Evolutionary conservation across 2,329 filamentous ascomycete species (phyloP), one percentile per base, ranked within the genome.

Genomic region (Alternaria arborescens): DNA sequence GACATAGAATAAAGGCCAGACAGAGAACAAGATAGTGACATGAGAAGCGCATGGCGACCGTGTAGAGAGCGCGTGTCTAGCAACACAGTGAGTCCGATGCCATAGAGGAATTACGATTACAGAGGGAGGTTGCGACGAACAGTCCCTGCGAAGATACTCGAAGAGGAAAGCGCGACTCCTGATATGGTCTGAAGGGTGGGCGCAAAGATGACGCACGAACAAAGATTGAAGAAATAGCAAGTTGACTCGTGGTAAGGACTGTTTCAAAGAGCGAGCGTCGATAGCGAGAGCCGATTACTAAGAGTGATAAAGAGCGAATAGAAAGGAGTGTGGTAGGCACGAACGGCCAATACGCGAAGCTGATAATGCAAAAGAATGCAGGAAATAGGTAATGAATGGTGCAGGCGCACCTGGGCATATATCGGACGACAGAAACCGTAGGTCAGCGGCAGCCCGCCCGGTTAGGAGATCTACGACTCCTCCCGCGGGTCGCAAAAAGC

Each of bases 31-130:
- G 65, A 55, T 68, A 65, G 50, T 64, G 66, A 54, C 66, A 63
- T 46, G 71, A 71, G 14, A 60, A 53, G 46, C 68, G 73, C 76
- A 78, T 78, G 58, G 64, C 59, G 72, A 60, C 44, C 44, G 41
- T 34, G 48, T 52, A 57, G 43, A 50, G 55, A 30, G 46, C 43
- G 48, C 34, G 55, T 53, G 32, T 62, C 69, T 65, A 73, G 44
- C 42, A 22, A 22, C 22, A 55, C 44, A 34, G 47, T 43, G 47
- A 36, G 55, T 43, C 60, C 58, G 61, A 56, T 62, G 66, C 71
- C 74, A 77, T 77, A 54, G 60, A 65, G 60, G 46, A 56, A 67
- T 67, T 69, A 67, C 40, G 60, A 66, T 70, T 65, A 63, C 26
- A n/a, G 30, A 30, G 20, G 43, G 53, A 30, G 30, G 8, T 24